These are phyloP conservation scores for Myotisia sp. DNA, from an alignment of 2,329 filamentous ascomycete species.

Conservation along the genomic window DNA sequence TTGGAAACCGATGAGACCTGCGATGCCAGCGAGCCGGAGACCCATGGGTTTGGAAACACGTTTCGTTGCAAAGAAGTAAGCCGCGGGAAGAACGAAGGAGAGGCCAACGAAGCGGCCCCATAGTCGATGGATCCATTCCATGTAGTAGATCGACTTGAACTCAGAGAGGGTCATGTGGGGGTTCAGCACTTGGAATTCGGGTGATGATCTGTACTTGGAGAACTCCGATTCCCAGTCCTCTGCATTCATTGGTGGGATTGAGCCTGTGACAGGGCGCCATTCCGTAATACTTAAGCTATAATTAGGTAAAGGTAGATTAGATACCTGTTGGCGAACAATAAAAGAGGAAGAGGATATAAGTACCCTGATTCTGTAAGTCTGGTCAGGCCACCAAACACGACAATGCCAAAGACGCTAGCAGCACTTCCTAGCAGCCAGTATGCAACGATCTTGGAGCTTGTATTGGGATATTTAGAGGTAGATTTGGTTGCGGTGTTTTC, in stretches of 20 bases:
- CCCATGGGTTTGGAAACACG: conserved; percentile 69
- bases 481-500: conserved; percentile 14
- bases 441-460: conserved; percentile 61
- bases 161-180: conserved; percentile 82
- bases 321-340: neutral
- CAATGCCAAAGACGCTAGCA: conserved; percentile 88
- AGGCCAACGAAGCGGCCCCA: conserved; percentile 89
- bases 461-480: conserved; percentile 40
- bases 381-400: conserved; percentile 87
- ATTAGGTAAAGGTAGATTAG: conserved; percentile 2
- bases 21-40: conserved; percentile 64
- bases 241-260: conserved; percentile 62
- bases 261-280: conserved; percentile 94
- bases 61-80: conserved; percentile 73
- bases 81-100: conserved; percentile 72
- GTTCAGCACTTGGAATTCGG: conserved; percentile 86
- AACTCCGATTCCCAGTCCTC: conserved; percentile 89
- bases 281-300: conserved; percentile 87
- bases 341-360: conserved; percentile 14
- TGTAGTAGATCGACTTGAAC: conserved; percentile 98
- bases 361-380: conserved; percentile 92
- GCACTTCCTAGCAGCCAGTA: conserved; percentile 91
- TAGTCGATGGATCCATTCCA: conserved; percentile 94
- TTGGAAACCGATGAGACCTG: conserved; percentile 81
- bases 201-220: conserved; percentile 76